These are phyloP conservation scores for Penicillium roqueforti DNA, from an alignment of 495 filamentous ascomycete genomes.

Conservation along the genomic window DNA sequence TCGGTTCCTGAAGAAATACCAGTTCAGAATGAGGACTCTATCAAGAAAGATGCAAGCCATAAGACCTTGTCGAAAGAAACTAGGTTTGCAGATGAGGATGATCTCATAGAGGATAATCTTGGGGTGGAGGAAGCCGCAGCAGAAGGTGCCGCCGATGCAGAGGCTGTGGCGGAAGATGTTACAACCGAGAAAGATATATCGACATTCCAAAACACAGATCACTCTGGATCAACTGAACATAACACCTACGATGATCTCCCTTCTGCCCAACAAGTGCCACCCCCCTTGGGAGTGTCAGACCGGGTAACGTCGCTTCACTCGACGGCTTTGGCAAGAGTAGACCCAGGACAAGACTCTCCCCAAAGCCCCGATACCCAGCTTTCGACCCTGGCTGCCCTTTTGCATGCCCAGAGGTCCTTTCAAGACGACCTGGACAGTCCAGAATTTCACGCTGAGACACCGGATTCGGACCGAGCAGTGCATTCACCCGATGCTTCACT, in stretches of 20 bases:
- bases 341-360: constrained; percentile 18
- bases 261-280: constrained; percentile 35
- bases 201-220: not conserved
- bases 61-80: constrained; percentile 16
- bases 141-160: not conserved
- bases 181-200: not conserved
- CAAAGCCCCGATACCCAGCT: constrained; percentile 34
- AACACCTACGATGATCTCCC: constrained; percentile 35
- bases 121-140: not conserved
- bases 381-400: constrained; percentile 49
- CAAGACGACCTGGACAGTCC: constrained; percentile 43
- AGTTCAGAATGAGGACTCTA: not conserved
- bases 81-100: constrained; percentile 15
- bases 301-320: constrained; percentile 40
- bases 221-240: constrained; percentile 8
- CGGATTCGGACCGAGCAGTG: constrained; percentile 17
- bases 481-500: constrained; percentile 14
- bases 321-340: constrained; percentile 26
- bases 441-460: constrained; percentile 11
- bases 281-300: constrained; percentile 26
- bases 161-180: not conserved
- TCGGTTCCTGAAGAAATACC: not conserved
- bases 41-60: not conserved
- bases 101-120: not conserved
- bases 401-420: constrained; percentile 45